A percentile compares a stretch with the other conserved stretches of the same genome.
Conservation (phyloP, 73 alveolate species). For the Stentor roeselii region DNA sequence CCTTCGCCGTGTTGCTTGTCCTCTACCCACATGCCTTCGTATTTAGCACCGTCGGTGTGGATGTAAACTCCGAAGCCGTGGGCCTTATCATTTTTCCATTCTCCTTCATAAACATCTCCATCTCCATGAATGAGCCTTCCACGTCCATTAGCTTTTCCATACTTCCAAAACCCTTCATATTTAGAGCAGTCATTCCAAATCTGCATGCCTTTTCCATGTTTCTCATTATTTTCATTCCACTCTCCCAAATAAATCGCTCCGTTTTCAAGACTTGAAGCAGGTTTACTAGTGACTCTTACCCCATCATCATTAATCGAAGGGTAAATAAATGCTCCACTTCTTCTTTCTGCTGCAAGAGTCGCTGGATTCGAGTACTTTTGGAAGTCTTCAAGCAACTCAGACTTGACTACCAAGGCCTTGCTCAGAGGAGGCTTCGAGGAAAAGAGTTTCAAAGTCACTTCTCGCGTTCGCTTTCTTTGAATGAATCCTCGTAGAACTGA, state of each 20-base stretch:
- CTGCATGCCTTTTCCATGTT: constrained; percentile 52
- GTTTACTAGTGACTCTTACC: background rate
- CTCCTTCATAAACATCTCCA: constrained; percentile 60
- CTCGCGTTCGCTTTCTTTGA: background rate
- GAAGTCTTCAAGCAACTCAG: constrained; percentile 15
- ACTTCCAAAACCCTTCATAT: constrained; percentile 56
- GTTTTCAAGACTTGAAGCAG: constrained; percentile 31
- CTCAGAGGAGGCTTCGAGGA: no score
- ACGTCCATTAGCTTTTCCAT: constrained; percentile 59
- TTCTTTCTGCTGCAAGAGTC: constrained; percentile 1
- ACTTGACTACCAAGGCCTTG: background rate
- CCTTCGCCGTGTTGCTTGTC: constrained; percentile 52
- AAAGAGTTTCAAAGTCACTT: no score
- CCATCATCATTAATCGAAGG: background rate
- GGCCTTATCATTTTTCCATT: constrained; percentile 38
- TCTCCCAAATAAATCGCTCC: constrained; percentile 62
- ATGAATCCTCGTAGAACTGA: background rate
- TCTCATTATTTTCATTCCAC: constrained; percentile 34
- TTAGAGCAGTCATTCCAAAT: constrained; percentile 64
- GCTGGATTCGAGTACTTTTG: constrained; percentile 22
- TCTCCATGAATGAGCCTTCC: constrained; percentile 57
- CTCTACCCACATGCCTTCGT: constrained; percentile 43
- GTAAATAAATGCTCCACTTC: constrained; percentile 10
- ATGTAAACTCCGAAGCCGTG: constrained; percentile 33
- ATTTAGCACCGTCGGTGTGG: constrained; percentile 54